Evolutionary conservation across 768 basidiomycete species (phyloP).

Genomic region (Pulveroboletus frians): DNA sequence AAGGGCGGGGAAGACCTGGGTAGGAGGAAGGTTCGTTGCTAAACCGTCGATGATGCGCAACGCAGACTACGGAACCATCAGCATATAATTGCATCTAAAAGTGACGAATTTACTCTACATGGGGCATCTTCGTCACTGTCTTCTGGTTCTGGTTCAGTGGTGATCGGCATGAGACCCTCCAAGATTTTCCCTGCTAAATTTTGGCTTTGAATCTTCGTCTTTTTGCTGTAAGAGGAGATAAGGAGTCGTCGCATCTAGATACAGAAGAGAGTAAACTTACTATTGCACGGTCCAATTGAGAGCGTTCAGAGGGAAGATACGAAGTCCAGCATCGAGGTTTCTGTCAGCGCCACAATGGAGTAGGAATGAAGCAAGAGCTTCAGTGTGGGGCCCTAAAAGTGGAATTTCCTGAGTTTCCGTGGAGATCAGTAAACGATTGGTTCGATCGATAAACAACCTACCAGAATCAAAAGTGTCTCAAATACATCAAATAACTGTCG

Average conservation of each 20-base stretch:
- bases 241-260: background rate
- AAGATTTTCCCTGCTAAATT: slow-evolving; percentile 82
- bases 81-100: background rate
- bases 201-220: slow-evolving; percentile 86
- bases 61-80: slow-evolving; percentile 56
- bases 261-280: slow-evolving; percentile 38
- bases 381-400: slow-evolving; percentile 83
- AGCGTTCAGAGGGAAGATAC: slow-evolving; percentile 87
- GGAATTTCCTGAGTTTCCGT: slow-evolving; percentile 70
- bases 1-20: slow-evolving; percentile 93
- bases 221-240: slow-evolving; percentile 61
- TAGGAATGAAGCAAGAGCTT: slow-evolving; percentile 84
- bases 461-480: slow-evolving; percentile 91
- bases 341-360: slow-evolving; percentile 78
- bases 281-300: slow-evolving; percentile 98
- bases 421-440: slow-evolving; percentile 3
- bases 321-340: slow-evolving; percentile 68
- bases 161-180: slow-evolving; percentile 88
- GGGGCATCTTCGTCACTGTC: slow-evolving; percentile 93
- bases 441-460: slow-evolving; percentile 31
- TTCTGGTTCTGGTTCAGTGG: slow-evolving; percentile 89
- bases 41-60: slow-evolving; percentile 93
- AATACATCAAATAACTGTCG: slow-evolving; percentile 92
- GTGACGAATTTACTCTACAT: slow-evolving; percentile 60
- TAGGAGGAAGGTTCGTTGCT: slow-evolving; percentile 86